A percentile compares a stretch with the other conserved stretches of the same genome.
These are phyloP conservation scores for Pythium folliculosum DNA, from an alignment of 352 stramenopile species.

Conservation along the genomic window DNA sequence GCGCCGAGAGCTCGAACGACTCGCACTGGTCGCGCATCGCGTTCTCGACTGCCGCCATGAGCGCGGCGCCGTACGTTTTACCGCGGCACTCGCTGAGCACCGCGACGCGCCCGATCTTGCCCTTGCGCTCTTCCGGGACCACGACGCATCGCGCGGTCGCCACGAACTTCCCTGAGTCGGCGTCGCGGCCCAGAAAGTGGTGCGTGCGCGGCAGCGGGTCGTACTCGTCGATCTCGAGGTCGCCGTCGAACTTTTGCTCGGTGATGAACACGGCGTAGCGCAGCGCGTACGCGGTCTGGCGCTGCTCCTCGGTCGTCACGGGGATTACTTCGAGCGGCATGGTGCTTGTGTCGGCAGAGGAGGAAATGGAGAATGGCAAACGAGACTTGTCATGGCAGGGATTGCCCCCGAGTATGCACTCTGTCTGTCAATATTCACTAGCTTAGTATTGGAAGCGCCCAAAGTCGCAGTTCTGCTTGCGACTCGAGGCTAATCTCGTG, in stretches of 20 bases:
- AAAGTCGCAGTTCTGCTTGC: too few relatives aligned
- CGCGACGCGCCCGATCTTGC: slow-evolving; percentile 61
- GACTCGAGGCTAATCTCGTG: too few relatives aligned
- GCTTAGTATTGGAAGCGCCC: too few relatives aligned
- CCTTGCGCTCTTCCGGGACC: slow-evolving; percentile 31
- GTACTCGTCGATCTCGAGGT: slow-evolving; percentile 48
- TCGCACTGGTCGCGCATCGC: slow-evolving; percentile 35
- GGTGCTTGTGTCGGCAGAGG: not conserved
- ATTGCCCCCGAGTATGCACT: too few relatives aligned
- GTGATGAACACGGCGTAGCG: slow-evolving; percentile 55
- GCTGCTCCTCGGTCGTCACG: slow-evolving; percentile 43
- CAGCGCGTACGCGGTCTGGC: slow-evolving; percentile 43
- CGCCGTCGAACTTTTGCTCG: slow-evolving; percentile 50
- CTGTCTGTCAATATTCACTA: too few relatives aligned
- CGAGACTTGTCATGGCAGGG: too few relatives aligned
- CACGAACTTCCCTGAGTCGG: slow-evolving; percentile 52
- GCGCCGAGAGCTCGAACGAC: slow-evolving; percentile 47
- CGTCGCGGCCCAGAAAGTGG: slow-evolving; percentile 56
- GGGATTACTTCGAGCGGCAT: slow-evolving; percentile 25
- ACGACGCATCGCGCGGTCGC: slow-evolving; percentile 51
- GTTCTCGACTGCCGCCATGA: slow-evolving; percentile 47
- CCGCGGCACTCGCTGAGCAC: slow-evolving; percentile 57
- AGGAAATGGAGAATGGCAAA: too few relatives aligned
- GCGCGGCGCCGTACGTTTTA: slow-evolving; percentile 45
- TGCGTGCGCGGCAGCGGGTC: slow-evolving; percentile 43